Percentiles rank a stretch among this genome's conserved stretches.
These are phyloP conservation scores for Nemania abortiva DNA, from an alignment of 2,329 filamentous ascomycete species.

Conservation along the genomic window DNA sequence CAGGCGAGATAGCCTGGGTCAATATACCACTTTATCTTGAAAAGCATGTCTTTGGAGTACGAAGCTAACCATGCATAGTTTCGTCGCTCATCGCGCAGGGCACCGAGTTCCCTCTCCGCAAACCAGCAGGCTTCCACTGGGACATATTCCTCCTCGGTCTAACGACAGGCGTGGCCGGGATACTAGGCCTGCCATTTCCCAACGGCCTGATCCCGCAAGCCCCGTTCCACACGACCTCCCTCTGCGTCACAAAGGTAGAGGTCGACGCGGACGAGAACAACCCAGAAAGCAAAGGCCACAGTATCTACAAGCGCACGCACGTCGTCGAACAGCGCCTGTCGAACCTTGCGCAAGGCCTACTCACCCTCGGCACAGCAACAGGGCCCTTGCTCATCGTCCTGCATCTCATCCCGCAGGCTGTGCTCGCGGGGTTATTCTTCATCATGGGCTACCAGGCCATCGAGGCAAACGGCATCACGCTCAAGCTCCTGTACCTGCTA, in stretches of 20 bases:
- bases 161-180: slow-evolving; percentile 79
- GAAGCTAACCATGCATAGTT: slow-evolving; percentile 60
- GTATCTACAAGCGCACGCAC: slow-evolving; percentile 65
- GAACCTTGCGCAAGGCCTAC: slow-evolving; percentile 80
- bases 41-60: background rate
- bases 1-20: background rate
- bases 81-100: slow-evolving; percentile 86
- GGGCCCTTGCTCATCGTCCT: slow-evolving; percentile 79
- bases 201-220: slow-evolving; percentile 88
- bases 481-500: slow-evolving; percentile 77
- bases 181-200: slow-evolving; percentile 83
- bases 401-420: slow-evolving; percentile 82
- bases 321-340: slow-evolving; percentile 84
- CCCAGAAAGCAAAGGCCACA: slow-evolving; percentile 66
- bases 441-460: slow-evolving; percentile 86
- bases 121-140: slow-evolving; percentile 88
- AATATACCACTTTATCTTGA: background rate
- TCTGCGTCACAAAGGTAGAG: slow-evolving; percentile 74
- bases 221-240: slow-evolving; percentile 82
- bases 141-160: slow-evolving; percentile 84
- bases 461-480: slow-evolving; percentile 80
- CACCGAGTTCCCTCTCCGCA: slow-evolving; percentile 83
- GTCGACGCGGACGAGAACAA: slow-evolving; percentile 65
- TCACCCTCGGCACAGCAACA: slow-evolving; percentile 83
- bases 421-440: slow-evolving; percentile 85